Percentiles rank a stretch among this genome's conserved stretches.
Conservation (phyloP, 176 grass and related monocot genomes). For the Juncus inflexus region DNA sequence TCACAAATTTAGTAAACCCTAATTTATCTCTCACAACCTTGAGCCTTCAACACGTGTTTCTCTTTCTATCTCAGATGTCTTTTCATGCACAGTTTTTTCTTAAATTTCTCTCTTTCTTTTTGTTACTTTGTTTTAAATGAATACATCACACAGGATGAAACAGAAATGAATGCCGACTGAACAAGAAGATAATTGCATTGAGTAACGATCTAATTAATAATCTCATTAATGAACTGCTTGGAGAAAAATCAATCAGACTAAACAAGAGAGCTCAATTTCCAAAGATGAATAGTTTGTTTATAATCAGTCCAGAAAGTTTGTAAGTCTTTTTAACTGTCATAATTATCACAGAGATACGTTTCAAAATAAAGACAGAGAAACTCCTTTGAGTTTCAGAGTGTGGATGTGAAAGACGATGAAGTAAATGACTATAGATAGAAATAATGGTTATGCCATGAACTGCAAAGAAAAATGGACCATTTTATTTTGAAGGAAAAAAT, state of each 20-base stretch:
- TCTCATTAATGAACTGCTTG: constrained; percentile 20
- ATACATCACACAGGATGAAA: too few species aligned
- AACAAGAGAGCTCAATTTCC: constrained; percentile 19
- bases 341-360: too few species aligned
- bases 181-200: constrained; percentile 2
- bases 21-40: constrained; percentile 11
- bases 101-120: too few species aligned
- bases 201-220: constrained; percentile 12
- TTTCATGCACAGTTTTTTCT: constrained; percentile 13
- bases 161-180: background rate
- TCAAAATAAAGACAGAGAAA: too few species aligned
- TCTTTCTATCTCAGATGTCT: constrained; percentile 27
- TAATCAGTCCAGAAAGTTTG: background rate
- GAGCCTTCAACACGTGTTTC: constrained; percentile 23
- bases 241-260: constrained; percentile 20
- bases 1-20: constrained; percentile 14
- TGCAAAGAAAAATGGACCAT: too few species aligned
- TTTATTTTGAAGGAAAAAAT: too few species aligned
- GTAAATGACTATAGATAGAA: background rate
- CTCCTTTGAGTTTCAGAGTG: background rate
- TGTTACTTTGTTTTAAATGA: too few species aligned
- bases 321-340: background rate
- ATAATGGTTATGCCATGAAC: too few species aligned
- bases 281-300: constrained; percentile 4
- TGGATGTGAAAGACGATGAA: background rate